Evolutionary conservation across 257 asterid genomes (phyloP).

Genomic region (Asclepias syriaca): DNA sequence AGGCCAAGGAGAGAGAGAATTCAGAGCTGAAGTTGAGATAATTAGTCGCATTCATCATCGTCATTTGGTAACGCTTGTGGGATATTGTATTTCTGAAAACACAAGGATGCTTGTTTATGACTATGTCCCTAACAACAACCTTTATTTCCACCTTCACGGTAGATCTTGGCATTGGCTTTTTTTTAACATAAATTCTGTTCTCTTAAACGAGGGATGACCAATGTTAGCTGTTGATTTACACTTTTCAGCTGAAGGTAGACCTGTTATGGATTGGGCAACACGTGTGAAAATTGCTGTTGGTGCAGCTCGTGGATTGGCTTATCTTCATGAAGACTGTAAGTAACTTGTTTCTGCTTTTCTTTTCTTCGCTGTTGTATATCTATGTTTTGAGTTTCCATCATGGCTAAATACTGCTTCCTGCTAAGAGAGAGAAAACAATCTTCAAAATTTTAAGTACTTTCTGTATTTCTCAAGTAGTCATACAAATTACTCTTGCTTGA

Average conservation of each 20-base stretch:
- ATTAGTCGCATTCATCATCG: conserved; percentile 94
- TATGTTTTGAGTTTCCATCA: background rate
- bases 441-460: background rate
- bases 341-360: conserved; percentile 13
- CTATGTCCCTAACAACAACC: conserved; percentile 76
- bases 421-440: background rate
- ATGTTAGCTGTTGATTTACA: conserved; percentile 14
- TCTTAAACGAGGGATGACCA: background rate
- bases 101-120: conserved; percentile 84
- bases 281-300: conserved; percentile 85
- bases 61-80: conserved; percentile 93
- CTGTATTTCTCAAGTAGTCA: background rate
- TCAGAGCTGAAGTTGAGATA: conserved; percentile 92
- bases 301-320: conserved; percentile 98
- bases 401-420: background rate
- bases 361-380: background rate
- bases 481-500: background rate
- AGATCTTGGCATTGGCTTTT: conserved; percentile 15
- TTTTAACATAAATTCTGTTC: background rate
- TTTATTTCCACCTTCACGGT: conserved; percentile 98
- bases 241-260: conserved; percentile 52
- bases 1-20: conserved; percentile 91
- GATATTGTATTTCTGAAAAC: conserved; percentile 80
- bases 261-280: conserved; percentile 74
- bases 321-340: conserved; percentile 98